These are phyloP conservation scores for Lachnellula suecica DNA, from an alignment of 2,329 filamentous ascomycete genomes.

Conservation along the genomic window DNA sequence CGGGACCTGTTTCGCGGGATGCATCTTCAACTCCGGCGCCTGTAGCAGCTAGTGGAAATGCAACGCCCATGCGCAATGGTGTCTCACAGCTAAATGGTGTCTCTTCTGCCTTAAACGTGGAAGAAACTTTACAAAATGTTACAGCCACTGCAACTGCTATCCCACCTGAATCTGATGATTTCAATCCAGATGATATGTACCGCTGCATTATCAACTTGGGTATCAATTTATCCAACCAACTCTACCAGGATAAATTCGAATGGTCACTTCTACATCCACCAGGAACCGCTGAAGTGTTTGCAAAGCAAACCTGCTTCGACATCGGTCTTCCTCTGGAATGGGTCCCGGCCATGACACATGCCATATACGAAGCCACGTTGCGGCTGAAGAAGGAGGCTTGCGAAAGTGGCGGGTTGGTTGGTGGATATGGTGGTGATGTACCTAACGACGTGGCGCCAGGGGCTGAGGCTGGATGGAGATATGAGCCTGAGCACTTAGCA, in stretches of 20 bases:
- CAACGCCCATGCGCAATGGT: conserved; percentile 57
- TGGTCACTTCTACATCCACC: conserved; percentile 93
- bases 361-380: conserved; percentile 92
- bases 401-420: conserved; percentile 84
- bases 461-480: conserved; percentile 87
- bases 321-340: conserved; percentile 88
- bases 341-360: conserved; percentile 91
- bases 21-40: conserved; percentile 40
- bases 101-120: conserved; percentile 48
- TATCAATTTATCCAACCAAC: conserved; percentile 84
- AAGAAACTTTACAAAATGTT: conserved; percentile 47
- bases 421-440: conserved; percentile 70
- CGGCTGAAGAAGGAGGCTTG: conserved; percentile 95
- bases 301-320: conserved; percentile 89
- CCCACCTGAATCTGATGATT: conserved; percentile 65
- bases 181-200: conserved; percentile 92
- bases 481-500: conserved; percentile 86
- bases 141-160: conserved; percentile 69
- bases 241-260: conserved; percentile 97
- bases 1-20: conserved; percentile 31
- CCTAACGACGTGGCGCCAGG: conserved; percentile 86
- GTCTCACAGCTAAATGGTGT: conserved; percentile 39
- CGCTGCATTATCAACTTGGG: conserved; percentile 88
- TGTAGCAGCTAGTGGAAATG: conserved; percentile 45
- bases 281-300: conserved; percentile 88